Conservation (phyloP, 2,329 filamentous ascomycete genomes). For the Hymenoscyphus infarciens region DNA sequence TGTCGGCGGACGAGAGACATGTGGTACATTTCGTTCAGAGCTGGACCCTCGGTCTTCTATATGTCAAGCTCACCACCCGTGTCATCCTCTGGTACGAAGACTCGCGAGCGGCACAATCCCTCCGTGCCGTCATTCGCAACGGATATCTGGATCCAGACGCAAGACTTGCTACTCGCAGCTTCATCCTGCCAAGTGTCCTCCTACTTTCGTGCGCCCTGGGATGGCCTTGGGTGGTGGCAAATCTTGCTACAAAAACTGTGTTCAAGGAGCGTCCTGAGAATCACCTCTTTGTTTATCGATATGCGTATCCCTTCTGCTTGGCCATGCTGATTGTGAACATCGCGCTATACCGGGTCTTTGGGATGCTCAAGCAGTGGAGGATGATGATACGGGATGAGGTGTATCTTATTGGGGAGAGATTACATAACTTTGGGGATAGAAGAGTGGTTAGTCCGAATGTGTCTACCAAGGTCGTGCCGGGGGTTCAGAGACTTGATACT, state of each 20-base stretch:
- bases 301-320: slow-evolving; percentile 66
- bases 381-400: slow-evolving; percentile 86
- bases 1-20: slow-evolving; percentile 47
- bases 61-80: slow-evolving; percentile 74
- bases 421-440: slow-evolving; percentile 82
- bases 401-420: slow-evolving; percentile 87
- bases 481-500: slow-evolving; percentile 31
- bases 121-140: slow-evolving; percentile 67
- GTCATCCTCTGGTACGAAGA: slow-evolving; percentile 65
- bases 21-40: slow-evolving; percentile 85
- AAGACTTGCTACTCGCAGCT: slow-evolving; percentile 74
- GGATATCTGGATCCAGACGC: slow-evolving; percentile 80
- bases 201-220: slow-evolving; percentile 61
- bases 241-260: slow-evolving; percentile 43
- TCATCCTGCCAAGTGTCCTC: slow-evolving; percentile 71
- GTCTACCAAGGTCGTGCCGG: slow-evolving; percentile 11
- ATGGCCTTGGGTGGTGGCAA: slow-evolving; percentile 60
- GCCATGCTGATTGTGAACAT: slow-evolving; percentile 40
- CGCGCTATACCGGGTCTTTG: slow-evolving; percentile 50
- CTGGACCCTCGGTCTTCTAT: slow-evolving; percentile 90
- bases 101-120: slow-evolving; percentile 68
- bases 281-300: slow-evolving; percentile 48
- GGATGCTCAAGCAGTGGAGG: slow-evolving; percentile 71
- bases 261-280: slow-evolving; percentile 28
- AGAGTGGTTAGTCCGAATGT: slow-evolving; percentile 21